phyloP scores from a whole-genome alignment of 176 grass and related monocot species.

The Carex scoparia region DNA sequence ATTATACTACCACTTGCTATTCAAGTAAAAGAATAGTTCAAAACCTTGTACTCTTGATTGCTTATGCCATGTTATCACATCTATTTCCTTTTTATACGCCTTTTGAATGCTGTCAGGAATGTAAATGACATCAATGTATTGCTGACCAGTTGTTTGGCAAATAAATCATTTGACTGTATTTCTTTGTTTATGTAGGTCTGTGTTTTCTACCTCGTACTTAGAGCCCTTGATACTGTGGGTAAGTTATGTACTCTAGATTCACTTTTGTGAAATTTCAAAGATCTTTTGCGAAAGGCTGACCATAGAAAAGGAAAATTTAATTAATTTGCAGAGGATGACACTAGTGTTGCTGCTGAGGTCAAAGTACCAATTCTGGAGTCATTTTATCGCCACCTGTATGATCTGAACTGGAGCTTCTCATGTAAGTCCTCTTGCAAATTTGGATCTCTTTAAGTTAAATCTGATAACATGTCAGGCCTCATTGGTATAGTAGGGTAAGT shows the following conservation, averaged over 20 bases:
- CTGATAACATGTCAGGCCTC: background rate
- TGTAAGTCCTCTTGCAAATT: slow-evolving; percentile 30
- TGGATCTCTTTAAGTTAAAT: background rate
- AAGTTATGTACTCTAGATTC: slow-evolving; percentile 16
- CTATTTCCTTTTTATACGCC: background rate
- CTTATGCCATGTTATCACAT: background rate
- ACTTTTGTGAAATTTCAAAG: background rate
- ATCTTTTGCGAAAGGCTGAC: background rate
- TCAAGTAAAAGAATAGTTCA: background rate
- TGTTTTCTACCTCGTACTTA: slow-evolving; percentile 97
- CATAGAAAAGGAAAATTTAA: background rate
- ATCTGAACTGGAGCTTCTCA: slow-evolving; percentile 65
- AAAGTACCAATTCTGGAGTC: slow-evolving; percentile 82
- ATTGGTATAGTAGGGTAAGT: background rate
- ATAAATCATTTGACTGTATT: background rate
- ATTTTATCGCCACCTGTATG: slow-evolving; percentile 65
- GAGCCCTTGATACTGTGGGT: slow-evolving; percentile 96
- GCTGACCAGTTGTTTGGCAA: background rate
- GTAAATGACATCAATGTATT: background rate
- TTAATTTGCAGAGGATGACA: slow-evolving; percentile 80
- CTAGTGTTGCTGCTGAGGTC: slow-evolving; percentile 57
- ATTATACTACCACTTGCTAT: background rate
- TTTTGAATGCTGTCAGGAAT: background rate
- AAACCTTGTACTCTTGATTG: background rate
- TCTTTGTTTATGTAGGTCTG: slow-evolving; percentile 58